Evolutionary conservation across 345 rosid species (phyloP).

Genomic region (Psidium friedrichsthalianum): DNA sequence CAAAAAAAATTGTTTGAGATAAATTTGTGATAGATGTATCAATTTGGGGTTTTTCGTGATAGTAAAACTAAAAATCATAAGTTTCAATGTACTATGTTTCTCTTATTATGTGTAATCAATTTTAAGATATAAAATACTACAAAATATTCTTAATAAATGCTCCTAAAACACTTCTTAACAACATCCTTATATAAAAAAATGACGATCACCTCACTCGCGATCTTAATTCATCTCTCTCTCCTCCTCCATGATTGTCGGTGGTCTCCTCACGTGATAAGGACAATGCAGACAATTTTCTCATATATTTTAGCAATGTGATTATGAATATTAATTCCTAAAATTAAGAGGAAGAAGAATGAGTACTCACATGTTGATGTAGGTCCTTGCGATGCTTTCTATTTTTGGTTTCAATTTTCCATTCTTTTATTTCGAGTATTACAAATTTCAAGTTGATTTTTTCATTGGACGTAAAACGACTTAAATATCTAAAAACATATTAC

Average conservation of each 20-base stretch:
- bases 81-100: neutral
- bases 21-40: too few species aligned
- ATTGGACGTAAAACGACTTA: neutral
- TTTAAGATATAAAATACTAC: neutral
- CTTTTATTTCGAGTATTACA: neutral
- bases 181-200: too few species aligned
- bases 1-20: too few species aligned
- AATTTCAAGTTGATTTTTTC: neutral
- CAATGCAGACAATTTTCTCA: neutral
- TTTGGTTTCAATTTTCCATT: too few species aligned
- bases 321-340: neutral
- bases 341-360: neutral
- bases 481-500: neutral
- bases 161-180: too few species aligned
- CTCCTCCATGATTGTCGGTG: neutral
- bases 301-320: neutral
- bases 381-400: neutral
- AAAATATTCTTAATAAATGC: rapidly evolving
- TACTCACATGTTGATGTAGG: neutral
- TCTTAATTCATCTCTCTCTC: neutral
- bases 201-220: neutral
- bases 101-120: neutral
- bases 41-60: too few species aligned
- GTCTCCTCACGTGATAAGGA: neutral
- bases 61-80: too few species aligned